Evolutionary conservation across 2,329 filamentous ascomycete species (phyloP), one percentile per base, ranked within the genome.

Genomic region (Thermothelomyces thermophilus): DNA sequence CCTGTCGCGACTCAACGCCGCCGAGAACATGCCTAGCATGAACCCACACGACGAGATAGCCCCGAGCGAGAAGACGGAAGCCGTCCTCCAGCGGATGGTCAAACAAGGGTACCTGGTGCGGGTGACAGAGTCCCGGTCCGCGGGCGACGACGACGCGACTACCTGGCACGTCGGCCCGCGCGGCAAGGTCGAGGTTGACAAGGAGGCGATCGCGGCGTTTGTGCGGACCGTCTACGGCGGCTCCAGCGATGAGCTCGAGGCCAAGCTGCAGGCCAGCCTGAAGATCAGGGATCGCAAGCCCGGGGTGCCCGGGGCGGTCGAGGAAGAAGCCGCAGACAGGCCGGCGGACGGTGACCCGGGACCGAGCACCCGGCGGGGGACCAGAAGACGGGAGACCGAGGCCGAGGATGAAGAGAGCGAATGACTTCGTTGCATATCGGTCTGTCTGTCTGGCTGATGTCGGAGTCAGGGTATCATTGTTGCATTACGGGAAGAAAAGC

Each of bases 151-250:
- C 33, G 83, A 91, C 55, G 75, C 80, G 2, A 75, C 89, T 7
- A 90, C 87, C 41, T 98, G 88, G 77, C 79, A 86, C 49, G 79
- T 96, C 13, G 93, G 93, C 0, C 85, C 89, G 5, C 78, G 93
- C 19, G 91, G 87, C 5, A 93, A 86, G 67, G 75, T 90, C 7
- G 93, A 97, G 67, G 79, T 97, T 31, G 87, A 86, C 0, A 74
- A 83, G n/a, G 76, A 82, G 43, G 87, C 86, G 0, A 85, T 93
- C 11, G 80, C 82, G 16, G 82, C 81, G 0, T 68, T 96, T 55
- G 80, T 90, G 3, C 69, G 80, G 63, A 67, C 75, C 47, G 73
- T 84, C 0, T 85, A 81, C 63, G 79, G 74, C 1, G 71, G 72
- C 7, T 70, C 71, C 39, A 69, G 70, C 1, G 70, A 75, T 3